Base-by-base conservation (phyloP, 116 monocot genomes). In the Dioscorea cayenensis region DNA sequence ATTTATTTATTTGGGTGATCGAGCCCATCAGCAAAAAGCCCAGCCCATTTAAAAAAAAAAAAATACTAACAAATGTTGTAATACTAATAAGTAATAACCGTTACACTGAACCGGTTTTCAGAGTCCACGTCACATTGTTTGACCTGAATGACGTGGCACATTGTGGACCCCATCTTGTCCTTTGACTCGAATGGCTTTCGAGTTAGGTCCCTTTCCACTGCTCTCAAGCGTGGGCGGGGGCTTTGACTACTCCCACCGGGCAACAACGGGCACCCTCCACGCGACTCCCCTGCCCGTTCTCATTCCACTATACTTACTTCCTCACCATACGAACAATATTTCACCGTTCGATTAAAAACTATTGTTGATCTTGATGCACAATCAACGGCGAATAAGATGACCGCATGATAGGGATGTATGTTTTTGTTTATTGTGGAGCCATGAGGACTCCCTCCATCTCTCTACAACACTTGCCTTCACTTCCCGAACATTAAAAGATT, bases 201-300 rank as follows among this genome's bases (percentile, higher is more conserved):
- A 55, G 55, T 55, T 55, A 18, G 55, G 55, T 55, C 55, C 55
- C 55, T 55, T 55, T 55, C 55, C 55, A 55, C n/a, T 55, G 55
- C 55, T 5, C 55, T 43, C 11, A 9, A 55, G 55, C 55, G 55
- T 55, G 43, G 43, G 43, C 43, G 43, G 43, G 43, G 43, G 43
- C 12, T 43, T 43, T 43, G 43, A 43, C 43, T 43, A 25, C 25
- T 25, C 25, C 43, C 7, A 0, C 43, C 0, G 43, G 43, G 43
- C 43, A 43, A 12, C 43, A 43, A 12, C 43, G 43, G 43, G 43
- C 43, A 43, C 5, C 6, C 43, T 43, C 43, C 43, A 43, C 43
- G 43, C 43, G 1, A 10, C 11, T 12, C 6, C 43, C 5, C 43
- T 43, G 43, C 43, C 43, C 7, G 8, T 12, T 43, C 1, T 43